phyloP scores from a whole-genome alignment of 495 filamentous ascomycete species.

The Cercophora sp. region DNA sequence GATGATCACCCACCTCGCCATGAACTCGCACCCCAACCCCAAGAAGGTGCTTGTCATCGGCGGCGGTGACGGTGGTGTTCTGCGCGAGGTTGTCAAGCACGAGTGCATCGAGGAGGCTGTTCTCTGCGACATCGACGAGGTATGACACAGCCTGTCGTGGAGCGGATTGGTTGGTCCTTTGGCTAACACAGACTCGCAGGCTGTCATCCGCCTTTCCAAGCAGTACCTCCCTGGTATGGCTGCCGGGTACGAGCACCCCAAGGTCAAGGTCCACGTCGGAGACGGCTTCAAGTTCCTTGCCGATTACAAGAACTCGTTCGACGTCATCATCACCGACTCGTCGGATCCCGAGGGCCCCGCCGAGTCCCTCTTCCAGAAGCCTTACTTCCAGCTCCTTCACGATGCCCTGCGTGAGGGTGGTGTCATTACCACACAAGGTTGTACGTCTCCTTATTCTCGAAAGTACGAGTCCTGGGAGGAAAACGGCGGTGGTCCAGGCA shows the following conservation, averaged over 20 bases:
- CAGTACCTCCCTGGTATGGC: conserved; percentile 96
- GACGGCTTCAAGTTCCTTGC: conserved; percentile 98
- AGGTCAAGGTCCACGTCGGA: conserved; percentile 83
- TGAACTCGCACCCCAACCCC: conserved; percentile 97
- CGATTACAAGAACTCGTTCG: conserved; percentile 89
- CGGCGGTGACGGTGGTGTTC: conserved; percentile 92
- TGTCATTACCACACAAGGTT: conserved; percentile 99
- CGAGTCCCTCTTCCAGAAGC: conserved; percentile 94
- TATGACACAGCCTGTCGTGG: conserved; percentile 34
- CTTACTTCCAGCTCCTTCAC: conserved; percentile 91
- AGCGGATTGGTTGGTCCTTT: background rate
- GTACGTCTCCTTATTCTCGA: conserved; percentile 72
- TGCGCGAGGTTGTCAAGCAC: conserved; percentile 98
- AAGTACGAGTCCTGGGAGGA: conserved; percentile 29
- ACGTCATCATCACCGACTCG: conserved; percentile 99
- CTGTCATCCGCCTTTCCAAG: conserved; percentile 97
- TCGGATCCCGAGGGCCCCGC: conserved; percentile 96
- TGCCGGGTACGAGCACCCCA: conserved; percentile 87
- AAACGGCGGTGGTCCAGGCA: conserved; percentile 21
- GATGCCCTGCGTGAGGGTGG: conserved; percentile 89
- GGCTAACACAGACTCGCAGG: conserved; percentile 44
- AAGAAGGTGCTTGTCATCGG: conserved; percentile 98
- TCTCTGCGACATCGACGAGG: conserved; percentile 98
- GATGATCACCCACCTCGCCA: conserved; percentile 98
- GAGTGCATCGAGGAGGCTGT: conserved; percentile 86